Conservation (phyloP, 2,329 filamentous ascomycete species). For the Pseudogymnoascus destructans region DNA sequence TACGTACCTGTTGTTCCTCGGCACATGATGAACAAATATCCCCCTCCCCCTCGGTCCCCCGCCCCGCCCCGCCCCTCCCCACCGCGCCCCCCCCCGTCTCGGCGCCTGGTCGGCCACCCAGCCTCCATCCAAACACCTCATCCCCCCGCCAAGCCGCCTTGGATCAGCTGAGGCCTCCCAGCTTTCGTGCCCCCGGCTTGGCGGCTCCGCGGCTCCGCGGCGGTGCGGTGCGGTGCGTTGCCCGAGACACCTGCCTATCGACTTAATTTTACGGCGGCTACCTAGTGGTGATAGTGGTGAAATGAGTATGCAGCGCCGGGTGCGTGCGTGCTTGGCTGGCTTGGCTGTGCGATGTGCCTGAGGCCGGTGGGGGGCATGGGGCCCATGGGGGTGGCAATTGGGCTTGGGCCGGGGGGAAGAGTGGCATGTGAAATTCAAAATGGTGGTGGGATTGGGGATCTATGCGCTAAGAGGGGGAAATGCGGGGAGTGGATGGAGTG, state of each 20-base stretch:
- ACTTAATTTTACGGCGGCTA: no score
- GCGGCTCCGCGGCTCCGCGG: neutral
- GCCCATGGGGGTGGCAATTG: neutral
- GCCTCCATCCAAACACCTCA: neutral
- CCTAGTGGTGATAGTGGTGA: no score
- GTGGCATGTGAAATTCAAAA: neutral
- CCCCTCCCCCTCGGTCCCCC: no score
- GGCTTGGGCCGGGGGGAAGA: neutral
- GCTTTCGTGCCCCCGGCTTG: neutral
- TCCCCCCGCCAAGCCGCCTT: neutral
- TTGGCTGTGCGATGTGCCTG: neutral
- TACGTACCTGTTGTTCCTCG: neutral
- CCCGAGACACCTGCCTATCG: neutral
- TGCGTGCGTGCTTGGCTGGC: neutral
- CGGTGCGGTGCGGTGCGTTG: neutral
- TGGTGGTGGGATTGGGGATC: neutral
- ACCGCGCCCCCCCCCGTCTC: neutral
- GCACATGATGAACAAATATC: neutral
- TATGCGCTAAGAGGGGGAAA: neutral
- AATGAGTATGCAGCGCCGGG: neutral
- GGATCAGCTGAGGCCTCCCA: neutral
- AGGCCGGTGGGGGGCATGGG: neutral
- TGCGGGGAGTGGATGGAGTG: conserved; percentile 4
- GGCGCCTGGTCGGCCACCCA: neutral
- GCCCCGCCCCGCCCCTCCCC: neutral